Conservation (phyloP, 2,329 filamentous ascomycete species). For the Fusarium proliferatum region DNA sequence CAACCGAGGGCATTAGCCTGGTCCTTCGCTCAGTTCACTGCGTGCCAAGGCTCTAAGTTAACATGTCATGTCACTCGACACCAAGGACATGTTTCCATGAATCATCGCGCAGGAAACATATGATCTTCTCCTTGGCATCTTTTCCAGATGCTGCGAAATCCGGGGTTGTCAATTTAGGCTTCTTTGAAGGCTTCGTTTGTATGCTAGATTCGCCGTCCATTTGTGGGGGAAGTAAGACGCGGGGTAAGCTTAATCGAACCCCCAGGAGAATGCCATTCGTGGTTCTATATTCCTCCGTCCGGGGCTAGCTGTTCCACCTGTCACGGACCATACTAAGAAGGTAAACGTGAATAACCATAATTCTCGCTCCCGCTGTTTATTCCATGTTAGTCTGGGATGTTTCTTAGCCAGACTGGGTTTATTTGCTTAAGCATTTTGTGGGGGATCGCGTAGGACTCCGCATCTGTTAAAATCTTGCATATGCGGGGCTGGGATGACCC, state of each 20-base stretch:
- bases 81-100: background rate
- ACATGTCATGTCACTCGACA: background rate
- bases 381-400: too few species aligned
- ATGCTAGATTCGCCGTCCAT: background rate
- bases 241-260: background rate
- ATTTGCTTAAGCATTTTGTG: background rate
- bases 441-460: background rate
- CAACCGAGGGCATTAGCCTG: background rate
- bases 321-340: background rate
- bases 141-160: background rate
- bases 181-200: background rate
- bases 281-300: background rate
- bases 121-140: background rate
- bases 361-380: background rate
- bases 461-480: fast-evolving
- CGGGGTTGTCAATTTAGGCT: background rate
- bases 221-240: background rate
- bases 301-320: background rate
- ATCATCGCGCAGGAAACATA: background rate
- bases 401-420: too few species aligned
- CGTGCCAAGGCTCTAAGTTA: background rate
- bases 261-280: background rate
- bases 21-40: background rate
- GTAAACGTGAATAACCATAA: background rate
- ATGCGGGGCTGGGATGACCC: background rate